Percentiles rank a stretch among this genome's conserved stretches.
Evolutionary conservation across 1,284 basidiomycete species (phyloP).

Genomic region (Limonomyces culmigenus): DNA sequence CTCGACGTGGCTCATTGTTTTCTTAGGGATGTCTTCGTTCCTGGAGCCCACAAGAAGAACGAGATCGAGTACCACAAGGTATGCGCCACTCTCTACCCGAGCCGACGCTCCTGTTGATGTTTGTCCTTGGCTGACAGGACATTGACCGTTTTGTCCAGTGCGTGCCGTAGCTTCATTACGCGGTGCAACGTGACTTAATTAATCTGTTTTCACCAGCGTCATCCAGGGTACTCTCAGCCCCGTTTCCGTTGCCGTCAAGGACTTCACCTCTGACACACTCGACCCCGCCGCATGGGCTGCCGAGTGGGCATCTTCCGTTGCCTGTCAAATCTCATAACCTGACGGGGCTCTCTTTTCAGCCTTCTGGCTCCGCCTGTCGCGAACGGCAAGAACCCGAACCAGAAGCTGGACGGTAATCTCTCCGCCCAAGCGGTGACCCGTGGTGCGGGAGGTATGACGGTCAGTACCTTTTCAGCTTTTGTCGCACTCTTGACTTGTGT

Average conservation of each 20-base stretch:
- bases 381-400: slow-evolving; percentile 9
- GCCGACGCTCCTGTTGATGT: not conserved
- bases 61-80: slow-evolving; percentile 13
- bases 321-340: not conserved
- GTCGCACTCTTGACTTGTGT: not conserved
- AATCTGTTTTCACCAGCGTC: not conserved
- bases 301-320: slow-evolving; percentile 3
- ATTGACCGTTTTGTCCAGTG: slow-evolving; percentile 16
- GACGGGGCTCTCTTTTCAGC: not conserved
- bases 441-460: slow-evolving; percentile 17
- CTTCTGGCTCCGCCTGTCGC: slow-evolving; percentile 5
- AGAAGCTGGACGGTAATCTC: slow-evolving; percentile 9
- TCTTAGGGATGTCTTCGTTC: slow-evolving; percentile 6
- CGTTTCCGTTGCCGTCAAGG: slow-evolving; percentile 9
- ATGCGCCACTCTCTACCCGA: not conserved
- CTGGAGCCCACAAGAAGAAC: slow-evolving; percentile 16
- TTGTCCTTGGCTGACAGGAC: slow-evolving; percentile 6
- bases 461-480: slow-evolving; percentile 3
- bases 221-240: slow-evolving; percentile 9
- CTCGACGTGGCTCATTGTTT: slow-evolving; percentile 1
- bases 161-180: slow-evolving; percentile 2
- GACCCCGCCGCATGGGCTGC: slow-evolving; percentile 8
- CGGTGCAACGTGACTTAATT: not conserved
- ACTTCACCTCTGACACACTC: slow-evolving; percentile 6
- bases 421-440: slow-evolving; percentile 13